Base-by-base conservation (phyloP, 2,329 filamentous ascomycete genomes). In the Fusarium tjaetaba region DNA sequence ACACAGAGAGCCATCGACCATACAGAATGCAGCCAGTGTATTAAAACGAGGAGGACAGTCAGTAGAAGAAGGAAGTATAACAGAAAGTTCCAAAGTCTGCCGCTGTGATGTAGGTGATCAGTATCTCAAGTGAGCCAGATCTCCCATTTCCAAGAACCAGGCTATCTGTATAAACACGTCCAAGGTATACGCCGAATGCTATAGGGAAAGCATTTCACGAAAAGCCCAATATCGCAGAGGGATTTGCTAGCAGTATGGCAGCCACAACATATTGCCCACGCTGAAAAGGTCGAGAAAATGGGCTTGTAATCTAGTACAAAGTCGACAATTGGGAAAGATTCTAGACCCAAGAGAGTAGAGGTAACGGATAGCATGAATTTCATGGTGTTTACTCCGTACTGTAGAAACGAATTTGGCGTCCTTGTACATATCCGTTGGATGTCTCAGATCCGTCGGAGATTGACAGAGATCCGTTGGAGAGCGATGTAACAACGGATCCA, bases 1-100 rank as follows among this genome's bases (percentile, higher is more conserved):
- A 24, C 4, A 18, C 10, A 28, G 26, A 30, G 20, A 30, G 8
- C 18, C 8, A 30, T 2, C 20, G 4, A 24, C 24, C 1, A 1
- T 6, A 43, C 41, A 24, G n/a, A 43, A 43, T 11, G 4, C 13
- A 7, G 7, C 42, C 7, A 9, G 11, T 45, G 11, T 45, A 43
- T 43, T 5, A 8, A 4, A 43, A 18, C 4, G n/a, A 24, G n/a
- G 0, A 43, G 42, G 15, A 43, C 4, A 7, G 10, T n/a, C n/a
- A n/a, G 15, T 11, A 43, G 22, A 43, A 24, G n/a, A n/a, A n/a
- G n/a, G n/a, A n/a, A n/a, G 26, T 7, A 28, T 8, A 7, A 28
- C 6, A 28, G 28, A 55, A 22, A 8, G 20, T 22, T 7, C 34
- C 34, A 28, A 55, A 7, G 15, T 4, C 2, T 39, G 22, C 36